These are phyloP conservation scores for Globisporangium radiosum DNA, from an alignment of 352 stramenopile genomes.

Conservation along the genomic window DNA sequence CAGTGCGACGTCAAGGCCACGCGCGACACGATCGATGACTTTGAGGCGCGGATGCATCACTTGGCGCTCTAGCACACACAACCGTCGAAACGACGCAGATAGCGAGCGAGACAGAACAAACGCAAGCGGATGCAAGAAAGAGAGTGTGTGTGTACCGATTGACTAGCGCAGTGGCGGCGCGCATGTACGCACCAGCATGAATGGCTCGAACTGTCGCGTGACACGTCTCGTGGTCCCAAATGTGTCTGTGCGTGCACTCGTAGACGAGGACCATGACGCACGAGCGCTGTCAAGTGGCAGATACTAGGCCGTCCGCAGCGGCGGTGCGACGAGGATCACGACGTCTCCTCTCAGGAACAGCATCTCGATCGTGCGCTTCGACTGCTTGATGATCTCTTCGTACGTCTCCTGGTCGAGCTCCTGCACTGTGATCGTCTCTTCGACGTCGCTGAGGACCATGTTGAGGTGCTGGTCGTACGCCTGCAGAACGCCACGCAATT, in stretches of 20 bases:
- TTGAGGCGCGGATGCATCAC: conserved; percentile 28
- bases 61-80: conserved; percentile 7
- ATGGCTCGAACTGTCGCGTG: too few species aligned
- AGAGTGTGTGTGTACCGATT: neutral
- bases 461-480: conserved; percentile 99
- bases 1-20: conserved; percentile 23
- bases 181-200: neutral
- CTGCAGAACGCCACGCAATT: conserved; percentile 96
- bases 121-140: neutral
- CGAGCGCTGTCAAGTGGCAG: neutral
- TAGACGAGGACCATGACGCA: neutral
- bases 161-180: neutral
- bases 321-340: conserved; percentile 97
- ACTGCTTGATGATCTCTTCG: conserved; percentile 96
- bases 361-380: conserved; percentile 96
- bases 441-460: conserved; percentile 97
- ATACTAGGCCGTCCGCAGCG: conserved; percentile 88
- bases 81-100: neutral
- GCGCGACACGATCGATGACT: conserved; percentile 26
- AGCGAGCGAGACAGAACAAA: neutral
- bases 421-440: conserved; percentile 97
- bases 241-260: too few species aligned
- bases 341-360: conserved; percentile 99
- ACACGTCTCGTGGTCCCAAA: too few species aligned
- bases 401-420: conserved; percentile 97